These are phyloP conservation scores for Leccinum variicolor DNA, from an alignment of 768 basidiomycete species.

Conservation along the genomic window DNA sequence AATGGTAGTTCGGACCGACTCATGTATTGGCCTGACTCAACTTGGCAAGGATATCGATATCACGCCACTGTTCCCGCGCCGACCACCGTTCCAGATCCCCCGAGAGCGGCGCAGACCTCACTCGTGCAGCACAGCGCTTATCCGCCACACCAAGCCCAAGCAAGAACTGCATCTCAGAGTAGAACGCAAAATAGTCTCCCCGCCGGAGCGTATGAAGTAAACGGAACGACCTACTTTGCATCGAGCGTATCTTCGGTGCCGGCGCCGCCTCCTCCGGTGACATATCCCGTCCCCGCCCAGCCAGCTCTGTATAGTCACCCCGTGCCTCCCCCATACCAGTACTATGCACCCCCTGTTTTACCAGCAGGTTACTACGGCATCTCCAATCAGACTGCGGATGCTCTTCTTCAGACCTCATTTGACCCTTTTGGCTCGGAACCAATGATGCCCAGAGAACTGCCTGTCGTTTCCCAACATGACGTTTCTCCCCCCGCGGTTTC, in stretches of 20 bases:
- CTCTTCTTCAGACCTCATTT: constrained; percentile 9
- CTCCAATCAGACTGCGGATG: neutral
- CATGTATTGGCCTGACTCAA: constrained; percentile 13
- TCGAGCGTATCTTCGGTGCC: neutral
- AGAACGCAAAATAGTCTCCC: constrained; percentile 8
- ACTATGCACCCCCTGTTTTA: constrained; percentile 8
- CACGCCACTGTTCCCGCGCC: constrained; percentile 26
- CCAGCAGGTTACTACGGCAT: constrained; percentile 2
- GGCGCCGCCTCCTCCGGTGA: constrained; percentile 2
- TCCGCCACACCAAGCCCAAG: neutral
- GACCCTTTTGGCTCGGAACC: constrained; percentile 21
- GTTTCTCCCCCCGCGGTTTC: neutral
- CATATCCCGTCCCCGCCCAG: constrained; percentile 6
- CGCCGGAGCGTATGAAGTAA: constrained; percentile 19
- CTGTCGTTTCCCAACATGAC: constrained; percentile 7
- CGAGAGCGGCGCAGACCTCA: neutral
- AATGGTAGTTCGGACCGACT: constrained; percentile 8
- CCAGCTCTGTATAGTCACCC: constrained; percentile 5
- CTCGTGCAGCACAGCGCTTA: constrained; percentile 1
- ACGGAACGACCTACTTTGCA: constrained; percentile 31
- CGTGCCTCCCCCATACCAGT: constrained; percentile 5
- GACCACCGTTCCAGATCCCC: constrained; percentile 1
- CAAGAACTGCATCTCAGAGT: neutral
- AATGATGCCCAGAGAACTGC: constrained; percentile 7
- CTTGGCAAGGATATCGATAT: constrained; percentile 18